A percentile compares a stretch with the other conserved stretches of the same genome.
Conservation (phyloP, 192 early-diverging fungal species). For the Phycomyces blakesleeanus region DNA sequence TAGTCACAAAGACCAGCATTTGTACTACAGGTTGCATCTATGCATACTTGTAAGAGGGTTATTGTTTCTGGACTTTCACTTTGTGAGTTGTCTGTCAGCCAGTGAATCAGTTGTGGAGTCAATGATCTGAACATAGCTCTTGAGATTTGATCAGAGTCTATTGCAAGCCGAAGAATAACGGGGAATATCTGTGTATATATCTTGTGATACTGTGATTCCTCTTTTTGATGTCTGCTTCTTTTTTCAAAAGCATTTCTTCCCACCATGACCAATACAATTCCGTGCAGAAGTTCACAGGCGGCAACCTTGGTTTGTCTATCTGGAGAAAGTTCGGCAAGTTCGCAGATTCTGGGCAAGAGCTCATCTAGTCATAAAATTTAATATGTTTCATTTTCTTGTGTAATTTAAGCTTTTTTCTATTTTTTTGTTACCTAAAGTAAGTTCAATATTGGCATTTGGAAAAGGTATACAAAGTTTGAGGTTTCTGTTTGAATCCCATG, state of each 20-base stretch:
- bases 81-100: conserved; percentile 72
- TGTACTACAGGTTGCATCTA: conserved; percentile 57
- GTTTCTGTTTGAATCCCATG: conserved; percentile 66
- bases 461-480: conserved; percentile 64
- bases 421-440: conserved; percentile 60
- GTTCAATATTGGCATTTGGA: conserved; percentile 57
- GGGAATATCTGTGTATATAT: conserved; percentile 69
- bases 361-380: conserved; percentile 50
- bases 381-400: background rate
- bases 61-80: conserved; percentile 80
- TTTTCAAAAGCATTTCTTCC: conserved; percentile 59
- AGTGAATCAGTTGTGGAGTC: conserved; percentile 69
- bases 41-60: conserved; percentile 58
- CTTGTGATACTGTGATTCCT: conserved; percentile 56
- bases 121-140: conserved; percentile 63
- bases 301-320: conserved; percentile 74
- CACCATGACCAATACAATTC: conserved; percentile 69
- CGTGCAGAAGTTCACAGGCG: conserved; percentile 70
- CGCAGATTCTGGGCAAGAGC: conserved; percentile 69
- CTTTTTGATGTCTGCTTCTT: conserved; percentile 35
- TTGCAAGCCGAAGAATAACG: conserved; percentile 60
- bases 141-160: conserved; percentile 70
- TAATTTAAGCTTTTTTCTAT: background rate
- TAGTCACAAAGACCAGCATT: conserved; percentile 61
- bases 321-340: conserved; percentile 69